Conservation (phyloP, 139 green algal species). For the Chlamydomonas sp. region DNA sequence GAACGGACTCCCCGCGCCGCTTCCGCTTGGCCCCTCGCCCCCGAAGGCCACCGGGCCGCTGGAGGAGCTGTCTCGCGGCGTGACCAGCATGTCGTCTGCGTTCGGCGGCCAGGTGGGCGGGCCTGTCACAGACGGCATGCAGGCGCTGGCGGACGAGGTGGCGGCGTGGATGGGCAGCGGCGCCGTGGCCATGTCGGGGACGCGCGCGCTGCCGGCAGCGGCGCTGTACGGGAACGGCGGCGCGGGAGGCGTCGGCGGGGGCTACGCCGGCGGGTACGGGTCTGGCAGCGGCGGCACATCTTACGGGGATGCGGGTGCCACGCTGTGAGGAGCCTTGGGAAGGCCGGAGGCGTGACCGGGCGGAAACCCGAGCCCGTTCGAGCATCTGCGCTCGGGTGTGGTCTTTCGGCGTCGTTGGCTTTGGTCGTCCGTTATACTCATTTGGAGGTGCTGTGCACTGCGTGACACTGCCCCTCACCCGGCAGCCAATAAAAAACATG, state of each 20-base stretch:
- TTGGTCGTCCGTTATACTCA: no score
- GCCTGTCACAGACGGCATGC: conserved; percentile 55
- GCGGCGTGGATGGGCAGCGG: conserved; percentile 52
- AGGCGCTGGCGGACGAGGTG: conserved; percentile 68
- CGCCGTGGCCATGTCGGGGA: conserved; percentile 33
- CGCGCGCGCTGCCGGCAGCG: conserved; percentile 25
- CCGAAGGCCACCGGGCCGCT: conserved; percentile 47
- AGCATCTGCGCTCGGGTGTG: no score
- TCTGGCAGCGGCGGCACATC: no score
- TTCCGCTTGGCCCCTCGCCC: neutral
- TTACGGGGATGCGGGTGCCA: no score
- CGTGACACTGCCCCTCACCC: no score
- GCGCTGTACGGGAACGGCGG: neutral
- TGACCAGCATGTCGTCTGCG: conserved; percentile 53
- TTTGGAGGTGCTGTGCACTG: no score
- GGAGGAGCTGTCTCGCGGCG: conserved; percentile 55
- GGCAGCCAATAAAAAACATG: no score
- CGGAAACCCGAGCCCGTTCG: no score
- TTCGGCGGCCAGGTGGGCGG: conserved; percentile 58
- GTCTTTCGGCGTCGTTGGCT: no score
- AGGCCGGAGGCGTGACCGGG: no score
- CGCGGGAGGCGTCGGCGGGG: neutral
- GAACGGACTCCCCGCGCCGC: neutral
- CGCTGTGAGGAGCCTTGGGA: no score
- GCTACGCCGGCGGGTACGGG: neutral